Evolutionary conservation across 1,284 basidiomycete genomes (phyloP).

Genomic region (Ustilago lituana): DNA sequence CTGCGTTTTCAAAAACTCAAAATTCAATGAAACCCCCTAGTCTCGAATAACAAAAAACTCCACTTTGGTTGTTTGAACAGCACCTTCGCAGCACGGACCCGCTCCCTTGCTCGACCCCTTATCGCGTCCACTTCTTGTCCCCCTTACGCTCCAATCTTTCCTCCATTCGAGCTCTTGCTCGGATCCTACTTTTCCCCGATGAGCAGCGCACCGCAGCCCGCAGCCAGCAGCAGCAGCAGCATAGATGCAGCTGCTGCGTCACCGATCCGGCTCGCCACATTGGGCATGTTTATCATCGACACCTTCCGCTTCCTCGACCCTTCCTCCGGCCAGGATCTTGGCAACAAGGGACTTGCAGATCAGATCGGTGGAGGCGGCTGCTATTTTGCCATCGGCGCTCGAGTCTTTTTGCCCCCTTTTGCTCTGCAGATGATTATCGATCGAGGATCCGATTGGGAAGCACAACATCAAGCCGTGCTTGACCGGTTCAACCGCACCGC

Average conservation of each 20-base stretch:
- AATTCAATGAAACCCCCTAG: not conserved
- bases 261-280: slow-evolving; percentile 29
- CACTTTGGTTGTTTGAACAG: too few species aligned
- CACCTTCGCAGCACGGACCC: slow-evolving; percentile 8
- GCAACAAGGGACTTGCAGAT: slow-evolving; percentile 36
- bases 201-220: not conserved
- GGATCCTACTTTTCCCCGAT: too few species aligned
- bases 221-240: too few species aligned
- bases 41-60: not conserved
- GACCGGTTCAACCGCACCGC: slow-evolving; percentile 72
- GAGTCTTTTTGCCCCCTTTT: slow-evolving; percentile 73
- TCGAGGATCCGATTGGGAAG: slow-evolving; percentile 80
- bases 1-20: too few species aligned
- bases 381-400: slow-evolving; percentile 75
- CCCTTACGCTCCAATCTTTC: too few species aligned
- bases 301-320: slow-evolving; percentile 42
- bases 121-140: too few species aligned
- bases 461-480: slow-evolving; percentile 73
- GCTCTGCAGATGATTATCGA: slow-evolving; percentile 78
- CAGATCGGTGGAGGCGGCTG: slow-evolving; percentile 91
- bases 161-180: too few species aligned
- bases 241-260: too few species aligned
- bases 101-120: too few species aligned
- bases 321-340: slow-evolving; percentile 18
- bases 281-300: slow-evolving; percentile 60